Conservation (phyloP, 164 flowering plant species). For the Hamamelis virginiana region DNA sequence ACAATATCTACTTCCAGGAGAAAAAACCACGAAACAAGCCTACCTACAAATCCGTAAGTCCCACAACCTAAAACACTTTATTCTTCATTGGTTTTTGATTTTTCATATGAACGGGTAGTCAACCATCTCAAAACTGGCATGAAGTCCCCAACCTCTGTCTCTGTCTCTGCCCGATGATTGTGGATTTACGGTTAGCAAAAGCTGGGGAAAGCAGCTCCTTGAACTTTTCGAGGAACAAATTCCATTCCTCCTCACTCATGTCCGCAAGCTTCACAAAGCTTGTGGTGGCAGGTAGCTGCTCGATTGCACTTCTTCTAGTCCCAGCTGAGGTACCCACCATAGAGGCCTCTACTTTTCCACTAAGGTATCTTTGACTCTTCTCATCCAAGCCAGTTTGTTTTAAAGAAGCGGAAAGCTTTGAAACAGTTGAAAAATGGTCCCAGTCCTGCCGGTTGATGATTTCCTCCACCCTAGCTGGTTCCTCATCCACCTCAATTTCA, state of each 20-base stretch:
- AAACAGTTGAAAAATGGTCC: slow-evolving; percentile 12
- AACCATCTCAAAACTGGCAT: slow-evolving; percentile 30
- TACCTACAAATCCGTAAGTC: neutral
- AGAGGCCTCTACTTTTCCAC: slow-evolving; percentile 3
- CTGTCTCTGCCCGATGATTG: slow-evolving; percentile 16
- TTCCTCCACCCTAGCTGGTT: neutral
- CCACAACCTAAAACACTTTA: neutral
- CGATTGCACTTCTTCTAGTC: slow-evolving; percentile 22
- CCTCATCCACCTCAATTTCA: slow-evolving; percentile 9
- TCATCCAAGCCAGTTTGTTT: slow-evolving; percentile 11
- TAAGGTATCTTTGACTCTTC: neutral
- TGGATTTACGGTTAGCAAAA: slow-evolving; percentile 19
- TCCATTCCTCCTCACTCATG: slow-evolving; percentile 30
- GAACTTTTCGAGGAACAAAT: slow-evolving; percentile 24
- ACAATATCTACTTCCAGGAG: neutral
- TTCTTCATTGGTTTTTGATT: neutral
- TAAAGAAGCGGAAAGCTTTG: slow-evolving; percentile 14
- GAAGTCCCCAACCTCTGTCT: slow-evolving; percentile 35
- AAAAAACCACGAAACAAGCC: neutral
- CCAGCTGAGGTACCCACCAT: slow-evolving; percentile 3
- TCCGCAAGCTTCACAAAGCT: slow-evolving; percentile 32
- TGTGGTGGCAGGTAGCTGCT: slow-evolving; percentile 20
- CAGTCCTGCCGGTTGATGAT: neutral
- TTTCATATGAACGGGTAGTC: neutral
- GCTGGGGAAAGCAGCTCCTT: slow-evolving; percentile 30